Base-by-base conservation (phyloP, 2,329 filamentous ascomycete species). In the Fusarium beomiforme region DNA sequence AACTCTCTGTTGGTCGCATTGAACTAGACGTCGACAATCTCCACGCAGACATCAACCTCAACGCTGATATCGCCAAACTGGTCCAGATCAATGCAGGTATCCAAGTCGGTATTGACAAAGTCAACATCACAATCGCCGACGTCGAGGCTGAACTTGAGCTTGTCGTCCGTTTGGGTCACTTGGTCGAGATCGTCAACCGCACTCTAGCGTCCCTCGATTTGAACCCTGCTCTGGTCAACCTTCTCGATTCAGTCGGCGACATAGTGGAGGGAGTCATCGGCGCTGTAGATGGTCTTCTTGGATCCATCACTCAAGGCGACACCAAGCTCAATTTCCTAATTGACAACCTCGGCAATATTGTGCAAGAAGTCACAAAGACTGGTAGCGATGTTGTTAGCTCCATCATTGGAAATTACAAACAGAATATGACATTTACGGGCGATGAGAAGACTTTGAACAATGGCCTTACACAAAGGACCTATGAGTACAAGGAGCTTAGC, bases 121-220 rank as follows among this genome's bases (percentile, higher is more conserved):
- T 68, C 58, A 68, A 68, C 21, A 68, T 68, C 19, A 68, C 64
- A 4, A 68, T 68, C 4, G 65, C 36, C 6, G 64, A 68, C 19
- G 65, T 69, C 1, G 65, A 68, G 17, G 65, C 65, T 9, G 65
- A 68, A 33, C 65, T 68, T 16, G 65, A 68, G 46, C 65, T 68
- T 3, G 64, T 68, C 0, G 65, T 68, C 23, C 64, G 65, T 17
- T 16, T 68, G 8, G 65, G 65, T 24, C 34, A 68, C 24, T 34
- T 68, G 13, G 65, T 68, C 4, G 51, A 68, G 29, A 68, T 68
- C 36, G 65, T 68, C 19, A 68, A 68, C 37, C 64, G 65, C 5
- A 68, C 65, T 39, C 26, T 68, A 6, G 59, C 65, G 19, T 68
- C 65, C 4, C 50, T 68, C 11, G 65, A 68, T n/a, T 47, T 68